Evolutionary conservation across 2,329 filamentous ascomycete species (phyloP), one percentile per base, ranked within the genome.

Genomic region (Claviceps sp.): DNA sequence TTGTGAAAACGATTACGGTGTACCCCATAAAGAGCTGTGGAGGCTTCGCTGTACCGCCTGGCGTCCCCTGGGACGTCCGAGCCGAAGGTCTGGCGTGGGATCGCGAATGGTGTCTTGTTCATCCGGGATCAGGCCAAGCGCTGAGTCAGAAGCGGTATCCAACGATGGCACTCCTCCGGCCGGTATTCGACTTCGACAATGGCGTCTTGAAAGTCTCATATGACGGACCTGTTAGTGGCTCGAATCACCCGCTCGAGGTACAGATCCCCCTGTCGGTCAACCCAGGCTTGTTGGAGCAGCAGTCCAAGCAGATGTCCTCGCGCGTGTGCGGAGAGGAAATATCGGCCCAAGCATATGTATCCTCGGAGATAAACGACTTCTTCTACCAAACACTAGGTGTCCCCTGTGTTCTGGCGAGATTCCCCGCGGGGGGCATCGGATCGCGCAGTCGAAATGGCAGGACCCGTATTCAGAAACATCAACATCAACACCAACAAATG

Each of bases 11-110:
- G 50, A 76, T 90, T 16, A 81, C 75, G 1, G 78, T 97, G 1
- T 98, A 89, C 62, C 93, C 93, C 0, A 90, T 98, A 62, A 98
- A 98, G 67, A 95, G 89, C 63, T 97, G 93, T 61, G 86, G 82
- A 16, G 86, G 86, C 0, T 95, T 85, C 64, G 72, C 72, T 38
- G 74, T 97, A 34, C 84, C 88, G 1, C 55, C 68, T 0, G 76
- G 72, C 2, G 70, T 70, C 7, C 63, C 73, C 14, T 98, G 93
- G 93, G 81, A 86, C 59, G 76, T 97, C 20, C 80, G 78, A 52
- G 73, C 78, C 7, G 89, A 96, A 69, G 93, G 93, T 0, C 73
- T 98, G 2, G 85, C 83, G 8, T 97, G 91, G 89, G 93, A 98
- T 65, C 78, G 93, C 55, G 91, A 97, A 70, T 98, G 93, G 91